Conservation (phyloP, 768 basidiomycete species). For the Cytidiella melzeri region DNA sequence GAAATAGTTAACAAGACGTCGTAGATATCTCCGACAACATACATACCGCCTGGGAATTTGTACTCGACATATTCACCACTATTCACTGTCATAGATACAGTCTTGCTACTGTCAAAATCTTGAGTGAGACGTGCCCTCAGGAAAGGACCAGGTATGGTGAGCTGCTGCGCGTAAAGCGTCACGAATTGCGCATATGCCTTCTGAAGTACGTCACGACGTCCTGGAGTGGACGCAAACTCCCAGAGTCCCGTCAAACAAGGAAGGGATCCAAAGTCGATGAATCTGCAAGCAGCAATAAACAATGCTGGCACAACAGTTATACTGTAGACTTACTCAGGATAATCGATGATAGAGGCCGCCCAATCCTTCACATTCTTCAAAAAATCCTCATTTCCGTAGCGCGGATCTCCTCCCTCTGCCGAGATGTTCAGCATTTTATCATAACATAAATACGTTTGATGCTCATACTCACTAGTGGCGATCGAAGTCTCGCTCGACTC, state of each 20-base stretch:
- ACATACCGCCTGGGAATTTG: not conserved
- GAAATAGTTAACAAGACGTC: not conserved
- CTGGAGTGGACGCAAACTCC: not conserved
- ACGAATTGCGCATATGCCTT: not conserved
- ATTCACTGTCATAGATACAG: not conserved
- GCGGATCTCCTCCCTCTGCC: not conserved
- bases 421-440: not conserved
- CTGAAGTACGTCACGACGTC: not conserved
- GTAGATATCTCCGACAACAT: not conserved
- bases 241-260: not conserved
- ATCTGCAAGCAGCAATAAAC: no score
- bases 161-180: not conserved
- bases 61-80: no score
- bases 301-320: no score
- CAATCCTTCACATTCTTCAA: not conserved
- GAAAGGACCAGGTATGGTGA: not conserved
- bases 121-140: not conserved
- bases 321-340: not conserved
- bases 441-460: no score
- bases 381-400: not conserved
- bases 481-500: not conserved
- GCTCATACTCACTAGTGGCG: not conserved
- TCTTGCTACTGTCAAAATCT: not conserved
- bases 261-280: not conserved
- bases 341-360: not conserved